These are phyloP conservation scores for Senecio squalidus DNA, from an alignment of 140 eudicot species.

Conservation along the genomic window DNA sequence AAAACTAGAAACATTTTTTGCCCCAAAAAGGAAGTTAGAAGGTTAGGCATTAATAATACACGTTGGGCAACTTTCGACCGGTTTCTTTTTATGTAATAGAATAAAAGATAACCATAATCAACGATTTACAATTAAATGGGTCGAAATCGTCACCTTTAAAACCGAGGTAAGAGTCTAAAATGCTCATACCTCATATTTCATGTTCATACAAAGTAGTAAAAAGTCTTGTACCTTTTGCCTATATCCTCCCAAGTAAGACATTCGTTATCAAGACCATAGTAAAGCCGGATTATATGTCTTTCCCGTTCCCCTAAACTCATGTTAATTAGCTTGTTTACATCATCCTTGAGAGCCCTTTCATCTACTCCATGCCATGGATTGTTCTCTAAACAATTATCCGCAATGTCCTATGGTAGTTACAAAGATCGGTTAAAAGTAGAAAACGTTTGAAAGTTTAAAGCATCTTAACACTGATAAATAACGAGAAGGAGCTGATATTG, in stretches of 20 bases:
- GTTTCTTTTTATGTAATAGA: background rate
- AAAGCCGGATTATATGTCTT: constrained; percentile 66
- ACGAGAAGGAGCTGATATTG: background rate
- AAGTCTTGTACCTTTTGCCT: constrained; percentile 51
- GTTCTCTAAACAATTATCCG: constrained; percentile 67
- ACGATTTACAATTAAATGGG: background rate
- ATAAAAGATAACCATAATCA: background rate
- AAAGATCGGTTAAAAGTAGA: background rate
- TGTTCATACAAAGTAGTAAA: background rate
- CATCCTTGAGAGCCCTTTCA: constrained; percentile 74
- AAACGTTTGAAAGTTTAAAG: background rate
- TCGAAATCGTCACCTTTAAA: background rate
- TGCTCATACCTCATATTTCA: background rate
- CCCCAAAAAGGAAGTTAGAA: background rate
- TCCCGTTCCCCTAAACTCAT: constrained; percentile 57
- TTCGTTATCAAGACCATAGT: constrained; percentile 79
- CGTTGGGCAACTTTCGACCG: too few species aligned
- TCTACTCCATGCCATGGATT: constrained; percentile 91
- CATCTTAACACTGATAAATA: background rate
- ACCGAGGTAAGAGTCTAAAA: background rate
- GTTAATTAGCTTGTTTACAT: constrained; percentile 67
- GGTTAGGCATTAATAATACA: too few species aligned
- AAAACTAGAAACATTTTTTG: background rate
- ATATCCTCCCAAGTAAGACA: constrained; percentile 92
- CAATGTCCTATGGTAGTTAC: constrained; percentile 58